Conservation (phyloP, 129 eudicot species). For the Calendula officinalis region DNA sequence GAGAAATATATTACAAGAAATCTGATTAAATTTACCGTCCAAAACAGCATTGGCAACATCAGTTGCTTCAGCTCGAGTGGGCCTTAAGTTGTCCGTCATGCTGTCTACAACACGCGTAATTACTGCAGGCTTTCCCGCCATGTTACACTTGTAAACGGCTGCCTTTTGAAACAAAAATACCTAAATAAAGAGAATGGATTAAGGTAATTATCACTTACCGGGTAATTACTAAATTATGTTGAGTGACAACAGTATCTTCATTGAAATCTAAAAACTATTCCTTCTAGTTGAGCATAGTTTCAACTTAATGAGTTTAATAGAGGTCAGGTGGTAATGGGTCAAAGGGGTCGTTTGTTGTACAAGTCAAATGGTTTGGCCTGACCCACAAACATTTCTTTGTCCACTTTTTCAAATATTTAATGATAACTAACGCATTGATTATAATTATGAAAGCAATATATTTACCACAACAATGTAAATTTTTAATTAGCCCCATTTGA, state of each 20-base stretch:
- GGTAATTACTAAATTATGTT: background rate
- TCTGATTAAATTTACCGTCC: constrained; percentile 48
- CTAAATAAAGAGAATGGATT: constrained; percentile 26
- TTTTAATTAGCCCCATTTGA: background rate
- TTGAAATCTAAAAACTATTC: background rate
- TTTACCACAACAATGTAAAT: background rate
- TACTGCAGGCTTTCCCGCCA: constrained; percentile 87
- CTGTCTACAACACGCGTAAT: constrained; percentile 85
- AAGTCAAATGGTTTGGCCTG: too few species aligned
- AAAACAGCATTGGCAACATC: constrained; percentile 86
- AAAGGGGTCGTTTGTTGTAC: too few species aligned
- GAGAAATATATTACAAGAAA: background rate
- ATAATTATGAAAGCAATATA: too few species aligned
- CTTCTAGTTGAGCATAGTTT: background rate
- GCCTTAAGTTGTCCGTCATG: constrained; percentile 86
- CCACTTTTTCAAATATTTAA: background rate
- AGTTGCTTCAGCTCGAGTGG: constrained; percentile 87
- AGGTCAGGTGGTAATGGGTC: background rate
- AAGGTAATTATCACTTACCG: background rate
- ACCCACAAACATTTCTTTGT: too few species aligned
- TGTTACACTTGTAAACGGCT: constrained; percentile 73
- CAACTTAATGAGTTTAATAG: background rate
- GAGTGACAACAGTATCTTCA: background rate
- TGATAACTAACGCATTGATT: background rate
- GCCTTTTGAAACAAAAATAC: constrained; percentile 72